These are phyloP conservation scores for Vicia faba DNA, from an alignment of 306 rosid species.

Conservation along the genomic window DNA sequence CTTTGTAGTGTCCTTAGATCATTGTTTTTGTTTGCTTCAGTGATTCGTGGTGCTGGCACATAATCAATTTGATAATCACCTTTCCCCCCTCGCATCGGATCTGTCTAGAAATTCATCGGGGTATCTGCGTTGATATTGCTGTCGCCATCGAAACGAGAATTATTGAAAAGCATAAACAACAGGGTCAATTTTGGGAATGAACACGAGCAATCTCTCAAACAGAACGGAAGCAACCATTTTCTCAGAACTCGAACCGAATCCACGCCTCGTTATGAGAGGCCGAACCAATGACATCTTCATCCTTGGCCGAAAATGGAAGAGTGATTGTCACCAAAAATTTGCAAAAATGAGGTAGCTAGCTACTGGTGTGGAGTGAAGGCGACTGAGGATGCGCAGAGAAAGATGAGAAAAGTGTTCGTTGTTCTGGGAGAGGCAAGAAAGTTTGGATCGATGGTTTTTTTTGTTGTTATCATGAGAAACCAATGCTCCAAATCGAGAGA, in stretches of 20 bases:
- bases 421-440: no score
- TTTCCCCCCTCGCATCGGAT: slow-evolving; percentile 77
- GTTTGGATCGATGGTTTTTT: no score
- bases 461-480: no score
- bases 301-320: slow-evolving; percentile 12
- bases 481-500: no score
- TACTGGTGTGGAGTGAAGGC: not conserved
- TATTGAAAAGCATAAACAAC: slow-evolving; percentile 84
- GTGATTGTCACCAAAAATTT: not conserved
- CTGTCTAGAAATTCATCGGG: slow-evolving; percentile 86
- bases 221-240: slow-evolving; percentile 83
- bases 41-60: slow-evolving; percentile 86
- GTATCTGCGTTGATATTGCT: slow-evolving; percentile 78
- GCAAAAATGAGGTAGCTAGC: not conserved
- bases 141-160: slow-evolving; percentile 93
- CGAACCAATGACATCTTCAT: slow-evolving; percentile 67
- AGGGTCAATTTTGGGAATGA: slow-evolving; percentile 90
- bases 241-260: slow-evolving; percentile 64
- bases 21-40: slow-evolving; percentile 89
- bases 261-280: slow-evolving; percentile 50
- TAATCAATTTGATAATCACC: slow-evolving; percentile 93
- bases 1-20: slow-evolving; percentile 84
- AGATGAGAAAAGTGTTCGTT: not conserved
- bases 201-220: slow-evolving; percentile 89
- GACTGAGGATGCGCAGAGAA: not conserved